Evolutionary conservation across 176 grass and related monocot species (phyloP), one percentile per base, ranked within the genome.

Genomic region (Olyra latifolia): DNA sequence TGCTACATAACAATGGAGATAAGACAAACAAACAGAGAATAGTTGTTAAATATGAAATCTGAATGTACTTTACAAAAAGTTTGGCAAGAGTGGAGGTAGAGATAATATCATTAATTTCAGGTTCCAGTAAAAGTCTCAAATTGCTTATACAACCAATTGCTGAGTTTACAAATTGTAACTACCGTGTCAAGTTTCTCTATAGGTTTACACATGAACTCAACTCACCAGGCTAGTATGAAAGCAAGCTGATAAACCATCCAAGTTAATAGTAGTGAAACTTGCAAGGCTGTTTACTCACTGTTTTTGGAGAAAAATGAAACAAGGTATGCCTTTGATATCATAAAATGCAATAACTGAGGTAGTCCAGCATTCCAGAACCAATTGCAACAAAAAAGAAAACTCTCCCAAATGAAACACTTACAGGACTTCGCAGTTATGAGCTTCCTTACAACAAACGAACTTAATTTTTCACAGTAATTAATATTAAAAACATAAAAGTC

Each of bases 401-500:
- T 29, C 4, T 71, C 17, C 66, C 43, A 23, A 48, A 61, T 61
- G 53, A 41, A 69, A 32, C 43, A 29, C 43, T 70, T 70, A 17
- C 43, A 72, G 9, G 29, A 35, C 16, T 32, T 53, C 5, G 9
- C 69, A 72, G 28, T 72, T 53, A 48, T 32, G 25, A 50, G 69
- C 45, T 20, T 52, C 69, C 68, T 27, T 32, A 52, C 52, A 29
- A 30, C 19, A 28, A 19, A 30, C 10, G 10, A 35, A 50, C 30
- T 28, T 64, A 5, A 11, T 56, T 46, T 38, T 41, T 61, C 39
- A 24, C 23, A 64, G 32, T 35, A 30, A 88, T 78, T 65, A 76
- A 86, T 66, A 71, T 58, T 91, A 82, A 12, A 83, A 93, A 76
- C 52, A 79, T 66, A 73, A 75, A 63, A 84, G 46, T 38, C 76